These are phyloP conservation scores for Ceratocystiopsis minuta DNA, from an alignment of 2,329 filamentous ascomycete species.

Conservation along the genomic window DNA sequence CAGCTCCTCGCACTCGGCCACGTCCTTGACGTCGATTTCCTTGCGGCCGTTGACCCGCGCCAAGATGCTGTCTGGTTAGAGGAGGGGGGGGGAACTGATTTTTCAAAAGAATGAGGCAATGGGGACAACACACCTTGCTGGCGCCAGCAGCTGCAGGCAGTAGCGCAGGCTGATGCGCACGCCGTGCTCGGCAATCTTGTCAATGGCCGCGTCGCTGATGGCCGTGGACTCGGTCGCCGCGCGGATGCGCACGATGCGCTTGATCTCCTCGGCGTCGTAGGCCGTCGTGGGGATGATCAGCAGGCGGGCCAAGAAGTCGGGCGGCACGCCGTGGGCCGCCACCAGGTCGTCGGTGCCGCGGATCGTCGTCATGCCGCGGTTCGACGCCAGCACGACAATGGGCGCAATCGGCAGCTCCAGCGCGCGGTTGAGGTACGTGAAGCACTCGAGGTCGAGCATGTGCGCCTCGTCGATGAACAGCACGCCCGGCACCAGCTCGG, in stretches of 20 bases:
- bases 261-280: constrained; percentile 78
- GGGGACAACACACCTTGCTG: constrained; percentile 42
- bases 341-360: constrained; percentile 68
- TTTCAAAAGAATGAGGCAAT: constrained; percentile 2
- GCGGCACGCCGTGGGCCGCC: constrained; percentile 82
- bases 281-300: constrained; percentile 91
- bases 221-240: constrained; percentile 64
- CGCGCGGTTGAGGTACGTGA: constrained; percentile 97
- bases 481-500: constrained; percentile 93
- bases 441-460: constrained; percentile 99
- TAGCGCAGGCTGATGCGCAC: constrained; percentile 82
- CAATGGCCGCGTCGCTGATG: constrained; percentile 65
- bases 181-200: constrained; percentile 74
- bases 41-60: constrained; percentile 65
- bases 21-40: constrained; percentile 60
- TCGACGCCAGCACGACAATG: constrained; percentile 93
- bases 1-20: constrained; percentile 65
- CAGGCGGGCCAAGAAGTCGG: constrained; percentile 81
- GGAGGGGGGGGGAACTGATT: background rate
- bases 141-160: constrained; percentile 78
- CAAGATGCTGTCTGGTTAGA: constrained; percentile 45
- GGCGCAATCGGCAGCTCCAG: constrained; percentile 87
- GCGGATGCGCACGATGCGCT: constrained; percentile 73
- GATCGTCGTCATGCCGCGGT: constrained; percentile 85
- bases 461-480: constrained; percentile 99